A percentile compares a stretch with the other conserved stretches of the same genome.
Conservation (phyloP, 345 rosid species). For the Eucalyptus brandiana region DNA sequence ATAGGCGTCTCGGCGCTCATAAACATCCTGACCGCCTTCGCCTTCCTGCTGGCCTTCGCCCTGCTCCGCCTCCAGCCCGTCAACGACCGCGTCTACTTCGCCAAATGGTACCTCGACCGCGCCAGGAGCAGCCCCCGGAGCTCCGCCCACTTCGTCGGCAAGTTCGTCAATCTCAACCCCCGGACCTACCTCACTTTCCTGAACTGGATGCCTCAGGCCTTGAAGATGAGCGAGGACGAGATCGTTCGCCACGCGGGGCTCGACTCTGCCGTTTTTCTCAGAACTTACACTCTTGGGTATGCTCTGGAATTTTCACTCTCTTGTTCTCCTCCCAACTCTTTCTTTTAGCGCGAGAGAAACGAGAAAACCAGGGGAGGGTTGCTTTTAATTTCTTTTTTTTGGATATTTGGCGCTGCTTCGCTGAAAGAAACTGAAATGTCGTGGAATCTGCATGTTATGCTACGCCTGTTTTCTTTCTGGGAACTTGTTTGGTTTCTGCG, state of each 20-base stretch:
- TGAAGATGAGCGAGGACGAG: slow-evolving; percentile 72
- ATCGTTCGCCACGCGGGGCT: slow-evolving; percentile 87
- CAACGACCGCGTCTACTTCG: slow-evolving; percentile 91
- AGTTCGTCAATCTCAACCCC: slow-evolving; percentile 72
- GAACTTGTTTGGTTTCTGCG: background rate
- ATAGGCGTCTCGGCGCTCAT: slow-evolving; percentile 81
- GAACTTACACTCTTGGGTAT: slow-evolving; percentile 90
- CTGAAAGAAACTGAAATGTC: background rate
- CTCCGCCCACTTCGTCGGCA: slow-evolving; percentile 44
- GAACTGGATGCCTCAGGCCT: slow-evolving; percentile 99
- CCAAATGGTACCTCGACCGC: slow-evolving; percentile 75
- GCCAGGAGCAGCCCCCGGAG: slow-evolving; percentile 63
- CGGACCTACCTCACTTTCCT: slow-evolving; percentile 73
- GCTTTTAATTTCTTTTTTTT: background rate
- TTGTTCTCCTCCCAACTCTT: background rate
- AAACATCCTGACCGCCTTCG: slow-evolving; percentile 60
- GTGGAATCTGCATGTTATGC: background rate
- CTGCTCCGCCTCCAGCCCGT: slow-evolving; percentile 75
- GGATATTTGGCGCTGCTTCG: background rate
- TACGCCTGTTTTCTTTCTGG: background rate
- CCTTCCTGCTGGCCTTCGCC: slow-evolving; percentile 86
- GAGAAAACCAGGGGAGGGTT: background rate
- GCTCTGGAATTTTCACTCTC: background rate
- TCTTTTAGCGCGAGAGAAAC: background rate
- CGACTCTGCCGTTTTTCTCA: slow-evolving; percentile 87